These are phyloP conservation scores for Aspergillus fumigatiaffinis DNA, from an alignment of 2,329 filamentous ascomycete species.

Conservation along the genomic window DNA sequence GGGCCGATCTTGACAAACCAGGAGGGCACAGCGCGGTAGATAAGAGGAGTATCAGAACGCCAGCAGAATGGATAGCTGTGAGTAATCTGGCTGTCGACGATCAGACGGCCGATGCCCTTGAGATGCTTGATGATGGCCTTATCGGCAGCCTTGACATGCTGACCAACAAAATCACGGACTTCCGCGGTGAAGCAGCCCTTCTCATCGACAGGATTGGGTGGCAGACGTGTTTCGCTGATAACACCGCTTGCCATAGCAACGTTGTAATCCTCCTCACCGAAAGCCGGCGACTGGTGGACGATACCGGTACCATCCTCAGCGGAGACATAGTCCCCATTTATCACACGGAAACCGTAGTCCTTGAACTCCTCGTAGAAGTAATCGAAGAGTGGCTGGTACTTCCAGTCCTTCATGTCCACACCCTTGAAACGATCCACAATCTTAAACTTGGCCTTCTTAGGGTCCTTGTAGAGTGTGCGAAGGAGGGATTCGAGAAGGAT, in stretches of 20 bases:
- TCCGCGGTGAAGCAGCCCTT: constrained; percentile 73
- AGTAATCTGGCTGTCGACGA: constrained; percentile 81
- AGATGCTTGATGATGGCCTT: constrained; percentile 89
- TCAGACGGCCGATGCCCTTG: constrained; percentile 69
- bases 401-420: constrained; percentile 80
- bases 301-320: constrained; percentile 88
- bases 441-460: constrained; percentile 92
- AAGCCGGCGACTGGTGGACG: constrained; percentile 89
- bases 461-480: constrained; percentile 83
- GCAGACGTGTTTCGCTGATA: constrained; percentile 69
- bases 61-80: constrained; percentile 95
- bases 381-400: constrained; percentile 81
- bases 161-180: constrained; percentile 75
- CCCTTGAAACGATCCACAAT: constrained; percentile 75
- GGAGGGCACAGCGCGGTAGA: constrained; percentile 85
- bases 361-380: constrained; percentile 90
- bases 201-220: constrained; percentile 90
- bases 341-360: constrained; percentile 73
- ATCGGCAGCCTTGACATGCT: constrained; percentile 88
- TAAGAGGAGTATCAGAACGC: constrained; percentile 90
- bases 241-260: constrained; percentile 72
- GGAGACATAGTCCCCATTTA: constrained; percentile 83
- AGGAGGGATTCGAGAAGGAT: constrained; percentile 79
- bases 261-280: constrained; percentile 94
- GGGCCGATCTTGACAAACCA: constrained; percentile 91